Base-by-base conservation (phyloP, 495 filamentous ascomycete genomes). In the Ramalina intermedia region DNA sequence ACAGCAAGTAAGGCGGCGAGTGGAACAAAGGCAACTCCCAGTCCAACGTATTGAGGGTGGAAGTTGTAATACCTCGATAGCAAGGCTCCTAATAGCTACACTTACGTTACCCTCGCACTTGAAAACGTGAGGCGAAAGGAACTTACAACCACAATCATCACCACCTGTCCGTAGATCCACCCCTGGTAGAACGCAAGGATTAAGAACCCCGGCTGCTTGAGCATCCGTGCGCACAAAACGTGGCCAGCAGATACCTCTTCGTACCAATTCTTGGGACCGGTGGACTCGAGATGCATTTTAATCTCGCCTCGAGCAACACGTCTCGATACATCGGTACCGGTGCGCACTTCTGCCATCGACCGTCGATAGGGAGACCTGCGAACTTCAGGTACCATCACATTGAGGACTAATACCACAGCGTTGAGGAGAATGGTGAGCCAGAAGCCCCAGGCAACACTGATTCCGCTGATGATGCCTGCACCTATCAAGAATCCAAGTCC, bases 151-250 rank as follows among this genome's bases (percentile, higher is more conserved):
- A 87, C 81, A 50, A 82, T 66, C 48, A 85, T 63, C 13, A 84
- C 77, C 4, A 85, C 63, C 53, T 85, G 78, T 14, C 79, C 80
- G 61, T 85, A 84, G 49, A 84, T 80, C 82, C 82, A 87, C n/a
- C 71, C 79, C 14, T 79, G 64, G 60, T 86, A 88, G 13, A 81
- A 23, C 11, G 81, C 76, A 55, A 87, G 68, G n/a, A 87, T 60
- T 17, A 76, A 53, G 60, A 87, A 88, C 0, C 84, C 82, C 13
- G 78, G 68, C 58, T 87, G 82, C 17, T 66, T 69, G 14, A 82
- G 60, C 82, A 88, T 86, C 55, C 78, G 74, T 36, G 71, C 57
- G 39, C 69, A 76, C 27, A 88, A 63, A 18, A 75, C 61, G n/a
- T 82, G 51, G n/a, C 84, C 84, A 41, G 82, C 79, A 59, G 73